Base-by-base conservation (phyloP, 257 asterid species). In the Mitragyna speciosa region DNA sequence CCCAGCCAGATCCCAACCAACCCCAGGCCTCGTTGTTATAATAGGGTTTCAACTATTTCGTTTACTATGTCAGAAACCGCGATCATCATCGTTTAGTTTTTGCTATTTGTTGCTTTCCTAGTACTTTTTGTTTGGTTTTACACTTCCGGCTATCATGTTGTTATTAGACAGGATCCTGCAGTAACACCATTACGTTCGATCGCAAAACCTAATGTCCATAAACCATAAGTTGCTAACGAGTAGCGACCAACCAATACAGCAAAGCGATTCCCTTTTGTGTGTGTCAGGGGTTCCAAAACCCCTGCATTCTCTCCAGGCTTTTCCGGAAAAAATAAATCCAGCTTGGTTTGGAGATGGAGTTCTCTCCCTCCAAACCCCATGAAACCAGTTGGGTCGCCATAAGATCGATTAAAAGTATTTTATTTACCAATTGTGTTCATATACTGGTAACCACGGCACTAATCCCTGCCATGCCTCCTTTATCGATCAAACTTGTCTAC, bases 61-160 rank as follows among this genome's bases (percentile, higher is more conserved):
- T 36, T 75, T 58, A 11, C 69, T 5, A 3, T 56, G 39, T 36
- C 69, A 54, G 78, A 65, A 48, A 49, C n/a, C 45, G 71, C 7
- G 58, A 45, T 58, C 39, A 68, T 68, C 49, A 10, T 31, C n/a
- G 31, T 20, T 20, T n/a, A 20, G 1, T n/a, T 15, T 70, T 47
- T n/a, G n/a, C 6, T 47, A 4, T 22, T 71, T 43, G 52, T 72
- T 72, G 82, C 66, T 64, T 79, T 19, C 70, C n/a, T 41, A 12
- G 64, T 71, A 59, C 82, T 30, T 47, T 72, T 31, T 54, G 70
- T 72, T 63, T 75, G 49, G 39, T 49, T 45, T 24, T 63, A 12
- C 61, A 39, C 63, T 20, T 64, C 33, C 12, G 56, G 67, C 43
- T 59, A 59, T 59, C 39, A 28, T 56, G 28, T 70, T 28, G 61